These are phyloP conservation scores for Tagetes erecta DNA, from an alignment of 129 eudicot species.

Conservation along the genomic window DNA sequence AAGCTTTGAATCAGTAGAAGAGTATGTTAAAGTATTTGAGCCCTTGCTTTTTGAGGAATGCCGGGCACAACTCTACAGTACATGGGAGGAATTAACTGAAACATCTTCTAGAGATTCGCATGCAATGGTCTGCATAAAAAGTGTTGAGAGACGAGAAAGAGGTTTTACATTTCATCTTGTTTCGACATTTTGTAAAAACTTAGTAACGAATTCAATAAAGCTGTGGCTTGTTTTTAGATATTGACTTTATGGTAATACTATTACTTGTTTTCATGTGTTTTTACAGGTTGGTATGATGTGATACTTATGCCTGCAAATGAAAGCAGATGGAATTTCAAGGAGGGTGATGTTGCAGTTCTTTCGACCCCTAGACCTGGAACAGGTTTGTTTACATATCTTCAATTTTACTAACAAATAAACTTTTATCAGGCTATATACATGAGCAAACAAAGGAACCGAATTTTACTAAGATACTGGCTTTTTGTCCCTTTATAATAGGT, in stretches of 20 bases:
- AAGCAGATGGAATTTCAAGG: slow-evolving; percentile 84
- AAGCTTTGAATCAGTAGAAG: slow-evolving; percentile 83
- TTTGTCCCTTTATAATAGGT: neutral
- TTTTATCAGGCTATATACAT: neutral
- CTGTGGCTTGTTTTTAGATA: neutral
- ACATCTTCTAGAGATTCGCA: slow-evolving; percentile 60
- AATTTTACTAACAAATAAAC: neutral
- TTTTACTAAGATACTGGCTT: neutral
- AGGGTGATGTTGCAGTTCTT: slow-evolving; percentile 96
- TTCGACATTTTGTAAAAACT: neutral
- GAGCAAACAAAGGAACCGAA: neutral
- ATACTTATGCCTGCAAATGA: slow-evolving; percentile 70
- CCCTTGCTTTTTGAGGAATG: slow-evolving; percentile 98
- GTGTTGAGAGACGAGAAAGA: slow-evolving; percentile 91
- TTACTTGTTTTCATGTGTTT: slow-evolving; percentile 1
- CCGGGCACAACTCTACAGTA: slow-evolving; percentile 91
- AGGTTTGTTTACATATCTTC: slow-evolving; percentile 43
- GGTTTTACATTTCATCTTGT: slow-evolving; percentile 37
- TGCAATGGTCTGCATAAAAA: slow-evolving; percentile 72
- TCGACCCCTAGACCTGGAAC: slow-evolving; percentile 86
- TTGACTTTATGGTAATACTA: neutral
- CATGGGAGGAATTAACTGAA: slow-evolving; percentile 88
- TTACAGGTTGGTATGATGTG: slow-evolving; percentile 92
- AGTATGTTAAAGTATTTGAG: slow-evolving; percentile 48
- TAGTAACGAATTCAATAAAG: neutral